phyloP scores from a whole-genome alignment of 2,329 filamentous ascomycete species.

The Cercospora janseana region DNA sequence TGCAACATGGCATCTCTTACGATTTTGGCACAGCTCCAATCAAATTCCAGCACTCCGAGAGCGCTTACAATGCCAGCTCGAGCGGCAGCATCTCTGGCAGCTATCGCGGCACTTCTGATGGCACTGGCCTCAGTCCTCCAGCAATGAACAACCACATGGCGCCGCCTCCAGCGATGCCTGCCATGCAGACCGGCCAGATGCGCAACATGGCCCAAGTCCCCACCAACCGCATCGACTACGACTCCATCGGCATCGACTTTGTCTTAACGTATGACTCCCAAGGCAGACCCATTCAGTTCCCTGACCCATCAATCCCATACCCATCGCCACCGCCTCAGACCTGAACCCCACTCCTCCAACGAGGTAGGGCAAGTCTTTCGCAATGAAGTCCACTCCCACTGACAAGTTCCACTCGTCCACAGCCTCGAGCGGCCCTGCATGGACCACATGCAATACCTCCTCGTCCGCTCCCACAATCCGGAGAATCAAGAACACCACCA shows the following conservation, averaged over 20 bases:
- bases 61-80: slow-evolving; percentile 45
- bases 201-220: slow-evolving; percentile 32
- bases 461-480: slow-evolving; percentile 56
- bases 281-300: slow-evolving; percentile 33
- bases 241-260: slow-evolving; percentile 84
- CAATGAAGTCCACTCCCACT: slow-evolving; percentile 28
- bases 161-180: slow-evolving; percentile 7
- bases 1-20: slow-evolving; percentile 58
- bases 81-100: slow-evolving; percentile 62
- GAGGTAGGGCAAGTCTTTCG: slow-evolving; percentile 21
- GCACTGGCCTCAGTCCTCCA: slow-evolving; percentile 49
- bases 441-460: slow-evolving; percentile 78
- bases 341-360: slow-evolving; percentile 20
- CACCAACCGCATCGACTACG: slow-evolving; percentile 61
- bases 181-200: slow-evolving; percentile 21
- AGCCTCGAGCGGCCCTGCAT: slow-evolving; percentile 92
- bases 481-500: slow-evolving; percentile 40
- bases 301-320: slow-evolving; percentile 54
- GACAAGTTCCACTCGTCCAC: slow-evolving; percentile 31
- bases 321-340: slow-evolving; percentile 59
- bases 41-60: slow-evolving; percentile 38
- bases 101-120: slow-evolving; percentile 52
- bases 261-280: slow-evolving; percentile 74
- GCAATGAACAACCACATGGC: slow-evolving; percentile 28
- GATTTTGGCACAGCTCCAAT: slow-evolving; percentile 45